Base-by-base conservation (phyloP, 495 filamentous ascomycete species). In the Podospora anserina region DNA sequence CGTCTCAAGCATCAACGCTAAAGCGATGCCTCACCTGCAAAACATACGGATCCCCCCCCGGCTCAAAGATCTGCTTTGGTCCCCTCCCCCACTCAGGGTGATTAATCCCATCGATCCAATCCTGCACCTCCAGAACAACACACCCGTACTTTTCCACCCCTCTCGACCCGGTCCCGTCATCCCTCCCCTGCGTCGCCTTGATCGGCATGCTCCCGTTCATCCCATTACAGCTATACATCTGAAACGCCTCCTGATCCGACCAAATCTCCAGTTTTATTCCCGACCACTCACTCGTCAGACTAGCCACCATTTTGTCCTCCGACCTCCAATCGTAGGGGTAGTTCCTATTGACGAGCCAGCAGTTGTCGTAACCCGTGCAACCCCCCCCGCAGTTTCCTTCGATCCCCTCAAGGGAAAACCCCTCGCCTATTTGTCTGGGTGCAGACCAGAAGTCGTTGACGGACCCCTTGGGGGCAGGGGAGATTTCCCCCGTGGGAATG, bases 81-180 rank as follows among this genome's bases (percentile, higher is more conserved):
- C 78, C 69, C 68, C 90, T 85, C 15, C 87, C 88, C 91, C 91
- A 94, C 76, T 91, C 81, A 7, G 91, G 91, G 66, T 93, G 81
- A 77, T 93, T 93, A 79, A 94, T 91, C 26, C 81, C 90, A 73
- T 92, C 91, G 72, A 94, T 93, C 87, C 88, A 94, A 74, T 89
- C 86, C 80, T 88, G 78, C 27, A 87, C 85, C 71, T 88, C 86
- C 71, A 93, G 82, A 28, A 92, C 90, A 61, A 92, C 61, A 74
- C 90, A 94, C 28, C 90, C 90, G 74, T 89, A 89, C 79, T 92
- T 79, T 62, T 88, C 81, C 61, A 88, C 84, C 23, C 79, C 83
- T 20, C 85, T 73, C 28, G 80, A 79, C 11, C 75, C 69, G 4
- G 66, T 28, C 58, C 81, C 71, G 71, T 78, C 75, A 5, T 23